Base-by-base conservation (phyloP, 2,329 filamentous ascomycete genomes). In the Drechslerella stenobrocha region DNA sequence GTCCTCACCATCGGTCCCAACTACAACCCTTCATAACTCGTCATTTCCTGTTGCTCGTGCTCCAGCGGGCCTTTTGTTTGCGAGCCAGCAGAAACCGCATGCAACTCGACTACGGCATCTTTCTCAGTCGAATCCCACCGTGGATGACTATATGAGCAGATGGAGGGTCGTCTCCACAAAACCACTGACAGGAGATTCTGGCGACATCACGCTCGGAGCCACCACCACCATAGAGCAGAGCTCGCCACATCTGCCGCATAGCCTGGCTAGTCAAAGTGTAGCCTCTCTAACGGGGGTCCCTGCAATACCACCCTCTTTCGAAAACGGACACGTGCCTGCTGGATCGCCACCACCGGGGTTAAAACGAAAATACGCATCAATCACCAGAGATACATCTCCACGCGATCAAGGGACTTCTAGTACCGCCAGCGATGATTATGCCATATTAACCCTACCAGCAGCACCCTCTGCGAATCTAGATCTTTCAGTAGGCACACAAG, bases 311-410 rank as follows among this genome's bases (percentile, higher is more conserved):
- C 34, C 23, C 8, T 28, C 34, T 22, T 59, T 45, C 26, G 56
- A 59, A 20, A 52, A 59, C 22, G 56, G 47, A n/a, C n/a, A 50
- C 5, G 23, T 8, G 7, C 37, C 56, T 8, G 56, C 51, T 24
- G 30, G 28, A n/a, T 23, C 42, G 8, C 20, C 15, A 32, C 24
- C 52, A 9, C 40, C 52, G 15, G 8, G 15, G 0, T 35, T 67
- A 6, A 60, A 67, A n/a, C 55, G 55, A 9, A 67, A 67, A n/a
- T 56, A 37, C 26, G 45, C n/a, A 18, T 44, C 20, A 8, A 56
- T 56, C 13, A 26, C 50, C 37, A 58, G 23, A 15, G 46, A 59
- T 40, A 20, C 34, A 23, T 30, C 20, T 23, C 24, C 20, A 22
- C 28, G 20, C 15, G 9, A 35, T n/a, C n/a, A 9, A 26, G 32